Percentiles rank a stretch among this genome's conserved stretches.
Conservation (phyloP, 2,329 filamentous ascomycete species). For the Ophiostoma sp. region DNA sequence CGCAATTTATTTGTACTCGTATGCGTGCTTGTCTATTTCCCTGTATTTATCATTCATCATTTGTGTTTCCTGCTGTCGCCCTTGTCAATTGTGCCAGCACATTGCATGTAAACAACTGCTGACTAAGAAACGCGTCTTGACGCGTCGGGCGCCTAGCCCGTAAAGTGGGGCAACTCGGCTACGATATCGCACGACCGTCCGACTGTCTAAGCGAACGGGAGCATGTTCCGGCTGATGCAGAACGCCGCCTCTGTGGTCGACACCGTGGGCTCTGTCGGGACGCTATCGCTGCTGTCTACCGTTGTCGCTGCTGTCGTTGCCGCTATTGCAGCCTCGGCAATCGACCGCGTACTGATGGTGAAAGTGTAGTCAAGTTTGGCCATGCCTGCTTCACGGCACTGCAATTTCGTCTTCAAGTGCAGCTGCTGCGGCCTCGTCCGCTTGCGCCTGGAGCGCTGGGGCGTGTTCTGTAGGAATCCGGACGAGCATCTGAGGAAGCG, state of each 20-base stretch:
- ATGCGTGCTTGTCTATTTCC: background rate
- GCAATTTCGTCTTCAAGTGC: constrained; percentile 35
- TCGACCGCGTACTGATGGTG: too few relatives aligned
- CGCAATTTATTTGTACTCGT: background rate
- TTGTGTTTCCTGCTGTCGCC: background rate
- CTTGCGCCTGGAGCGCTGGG: constrained; percentile 56
- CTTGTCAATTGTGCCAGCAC: background rate
- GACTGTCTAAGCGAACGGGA: background rate
- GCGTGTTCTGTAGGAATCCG: constrained; percentile 78
- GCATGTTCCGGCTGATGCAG: background rate
- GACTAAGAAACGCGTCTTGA: constrained; percentile 14
- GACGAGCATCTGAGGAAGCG: constrained; percentile 74
- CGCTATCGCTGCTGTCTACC: background rate
- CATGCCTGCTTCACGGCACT: background rate
- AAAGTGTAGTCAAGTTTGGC: background rate
- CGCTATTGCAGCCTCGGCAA: too few relatives aligned
- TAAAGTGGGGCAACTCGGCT: background rate
- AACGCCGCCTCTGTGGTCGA: background rate
- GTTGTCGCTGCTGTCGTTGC: background rate
- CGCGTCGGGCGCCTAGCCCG: background rate
- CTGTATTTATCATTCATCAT: background rate
- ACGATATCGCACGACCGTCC: background rate
- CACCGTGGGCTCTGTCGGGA: background rate
- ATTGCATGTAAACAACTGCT: constrained; percentile 14
- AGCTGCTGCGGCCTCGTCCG: constrained; percentile 48